phyloP scores from a whole-genome alignment of 2,329 filamentous ascomycete species.

The Keithomyces neogunnii region DNA sequence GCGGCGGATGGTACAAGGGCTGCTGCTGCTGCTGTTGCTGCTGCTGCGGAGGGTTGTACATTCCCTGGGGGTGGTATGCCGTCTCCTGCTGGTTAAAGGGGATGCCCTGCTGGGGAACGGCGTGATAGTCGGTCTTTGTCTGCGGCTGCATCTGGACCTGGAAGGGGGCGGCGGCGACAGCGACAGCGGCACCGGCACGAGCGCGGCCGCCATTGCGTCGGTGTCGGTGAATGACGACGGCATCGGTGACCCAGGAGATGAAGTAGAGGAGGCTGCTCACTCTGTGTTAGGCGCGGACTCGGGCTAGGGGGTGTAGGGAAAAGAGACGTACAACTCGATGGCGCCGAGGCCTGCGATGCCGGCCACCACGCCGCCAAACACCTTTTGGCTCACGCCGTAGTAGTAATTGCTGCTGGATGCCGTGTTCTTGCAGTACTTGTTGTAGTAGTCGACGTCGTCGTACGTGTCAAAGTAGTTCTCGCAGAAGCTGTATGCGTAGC shows the following conservation, averaged over 20 bases:
- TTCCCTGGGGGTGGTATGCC: constrained; percentile 9
- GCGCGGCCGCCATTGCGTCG: constrained; percentile 32
- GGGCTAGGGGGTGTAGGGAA: too few relatives aligned
- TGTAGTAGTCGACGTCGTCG: constrained; percentile 13
- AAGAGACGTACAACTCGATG: constrained; percentile 31
- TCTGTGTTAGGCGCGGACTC: too few relatives aligned
- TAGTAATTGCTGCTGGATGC: not conserved
- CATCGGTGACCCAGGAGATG: constrained; percentile 31
- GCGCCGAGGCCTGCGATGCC: constrained; percentile 32
- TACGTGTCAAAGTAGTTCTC: constrained; percentile 11
- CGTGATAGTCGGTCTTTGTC: constrained; percentile 4
- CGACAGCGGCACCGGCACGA: constrained; percentile 18
- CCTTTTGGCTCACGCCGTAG: too few relatives aligned
- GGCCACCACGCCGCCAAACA: constrained; percentile 12
- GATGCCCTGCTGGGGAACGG: constrained; percentile 11
- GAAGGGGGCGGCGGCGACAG: constrained; percentile 2
- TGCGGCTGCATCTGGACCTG: constrained; percentile 7
- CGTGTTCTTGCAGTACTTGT: constrained; percentile 1
- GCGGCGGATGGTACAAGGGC: too few relatives aligned
- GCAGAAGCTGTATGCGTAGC: too few relatives aligned
- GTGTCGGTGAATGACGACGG: constrained; percentile 33
- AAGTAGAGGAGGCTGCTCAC: constrained; percentile 31
- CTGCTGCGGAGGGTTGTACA: not conserved
- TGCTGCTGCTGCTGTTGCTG: too few relatives aligned
- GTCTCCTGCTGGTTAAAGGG: constrained; percentile 11